Evolutionary conservation across 2,329 filamentous ascomycete genomes (phyloP).

Genomic region (Aureobasidium leucospermi): DNA sequence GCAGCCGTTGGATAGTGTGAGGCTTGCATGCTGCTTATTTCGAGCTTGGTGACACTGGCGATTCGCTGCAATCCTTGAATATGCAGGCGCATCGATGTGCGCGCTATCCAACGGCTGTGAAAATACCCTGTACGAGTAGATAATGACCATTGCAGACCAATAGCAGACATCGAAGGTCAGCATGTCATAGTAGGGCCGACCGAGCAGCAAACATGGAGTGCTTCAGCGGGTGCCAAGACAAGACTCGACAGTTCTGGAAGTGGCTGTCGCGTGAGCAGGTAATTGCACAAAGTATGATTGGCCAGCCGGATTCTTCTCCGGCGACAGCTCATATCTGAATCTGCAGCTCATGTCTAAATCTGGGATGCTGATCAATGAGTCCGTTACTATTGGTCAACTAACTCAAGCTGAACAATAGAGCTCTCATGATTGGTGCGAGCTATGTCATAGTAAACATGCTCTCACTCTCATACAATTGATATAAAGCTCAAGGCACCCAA

Average conservation of each 20-base stretch:
- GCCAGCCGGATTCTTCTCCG: neutral
- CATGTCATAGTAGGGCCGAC: neutral
- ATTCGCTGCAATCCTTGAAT: no score
- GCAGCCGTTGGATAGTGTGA: no score
- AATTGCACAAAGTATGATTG: neutral
- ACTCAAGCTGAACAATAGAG: neutral
- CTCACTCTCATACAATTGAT: neutral
- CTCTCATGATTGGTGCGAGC: neutral
- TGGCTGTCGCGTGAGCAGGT: constrained; percentile 5
- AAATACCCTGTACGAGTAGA: no score
- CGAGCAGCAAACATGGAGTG: neutral
- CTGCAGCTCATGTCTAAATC: no score
- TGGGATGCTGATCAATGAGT: neutral
- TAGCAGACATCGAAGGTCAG: neutral
- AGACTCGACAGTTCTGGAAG: neutral
- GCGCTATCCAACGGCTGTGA: no score
- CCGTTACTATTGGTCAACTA: neutral
- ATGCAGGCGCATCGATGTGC: no score
- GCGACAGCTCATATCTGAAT: neutral
- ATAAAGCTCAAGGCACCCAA: neutral
- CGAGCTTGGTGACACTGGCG: no score
- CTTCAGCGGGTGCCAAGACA: neutral
- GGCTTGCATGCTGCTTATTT: no score
- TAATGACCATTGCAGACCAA: neutral
- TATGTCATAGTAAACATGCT: constrained; percentile 8